Evolutionary conservation across 2,329 filamentous ascomycete species (phyloP), one percentile per base, ranked within the genome.

Genomic region (Penicillium sp.): DNA sequence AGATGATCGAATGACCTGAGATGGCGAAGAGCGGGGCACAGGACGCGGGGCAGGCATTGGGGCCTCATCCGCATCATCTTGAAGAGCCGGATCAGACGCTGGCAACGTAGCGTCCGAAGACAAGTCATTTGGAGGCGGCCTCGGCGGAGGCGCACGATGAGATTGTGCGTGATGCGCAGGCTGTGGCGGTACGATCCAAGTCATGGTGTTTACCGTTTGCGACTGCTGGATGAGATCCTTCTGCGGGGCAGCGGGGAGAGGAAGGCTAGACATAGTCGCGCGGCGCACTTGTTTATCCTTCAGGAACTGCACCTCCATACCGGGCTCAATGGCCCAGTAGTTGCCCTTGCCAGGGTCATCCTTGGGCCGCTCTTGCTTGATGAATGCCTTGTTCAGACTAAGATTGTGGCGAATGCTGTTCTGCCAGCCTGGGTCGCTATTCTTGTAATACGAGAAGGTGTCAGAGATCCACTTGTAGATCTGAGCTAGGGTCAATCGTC

Each of bases 381-480:
- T 84, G 65, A 97, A 97, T 39, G 88, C 89, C 74, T 97, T 97
- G 78, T 96, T 95, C 37, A 99, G 78, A 65, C 91, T 96, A 29
- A 99, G 82, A 62, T 99, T 99, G 72, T 99, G 93, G 29, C 93
- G 87, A 68, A 99, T 99, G 75, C 93, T 97, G 72, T 99, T 99
- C 72, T 97, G 92, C 93, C 93, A 99, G 55, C 93, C 92, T 10
- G 88, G 84, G 62, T 96, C 90, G 48, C 85, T 81, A 36, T 83
- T 81, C 59, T 82, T 85, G 75, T 97, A 99, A 72, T 92, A 96
- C 4, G 82, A 84, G 68, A 88, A 97, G 14, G 86, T 91, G 67
- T 95, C 89, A n/a, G 89, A 95, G 62, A 99, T 97, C 92, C 93
- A 99, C 67, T 95, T 95, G 79, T 97, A 99, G 60, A 99, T 99